These are phyloP conservation scores for Cadophora malorum DNA, from an alignment of 2,329 filamentous ascomycete species.

Conservation along the genomic window DNA sequence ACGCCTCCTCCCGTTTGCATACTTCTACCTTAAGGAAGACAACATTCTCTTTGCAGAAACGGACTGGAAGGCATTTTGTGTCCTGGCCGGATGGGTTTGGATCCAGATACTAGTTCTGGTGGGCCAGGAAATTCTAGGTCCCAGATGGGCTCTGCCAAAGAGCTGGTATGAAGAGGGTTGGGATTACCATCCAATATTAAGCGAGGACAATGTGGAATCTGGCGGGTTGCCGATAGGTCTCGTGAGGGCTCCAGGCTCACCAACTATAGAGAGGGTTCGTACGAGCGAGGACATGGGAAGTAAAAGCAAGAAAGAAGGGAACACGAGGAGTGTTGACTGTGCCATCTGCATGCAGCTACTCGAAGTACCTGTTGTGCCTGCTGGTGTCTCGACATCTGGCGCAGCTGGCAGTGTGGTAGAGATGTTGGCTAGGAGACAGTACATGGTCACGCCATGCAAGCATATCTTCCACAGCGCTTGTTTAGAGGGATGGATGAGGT, in stretches of 20 bases:
- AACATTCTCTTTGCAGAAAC: conserved; percentile 83
- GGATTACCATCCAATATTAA: conserved; percentile 92
- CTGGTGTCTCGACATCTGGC: conserved; percentile 51
- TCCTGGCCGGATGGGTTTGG: conserved; percentile 83
- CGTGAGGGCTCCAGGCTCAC: conserved; percentile 46
- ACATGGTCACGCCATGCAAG: conserved; percentile 97
- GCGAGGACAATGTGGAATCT: conserved; percentile 81
- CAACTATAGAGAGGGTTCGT: conserved; percentile 32
- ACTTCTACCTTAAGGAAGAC: conserved; percentile 79
- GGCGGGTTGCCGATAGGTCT: conserved; percentile 83
- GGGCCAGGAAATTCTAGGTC: conserved; percentile 84
- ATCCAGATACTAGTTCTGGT: conserved; percentile 80
- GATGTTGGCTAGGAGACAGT: conserved; percentile 79
- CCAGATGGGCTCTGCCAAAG: conserved; percentile 81
- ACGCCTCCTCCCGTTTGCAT: conserved; percentile 79
- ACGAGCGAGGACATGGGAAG: conserved; percentile 41
- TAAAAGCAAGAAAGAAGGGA: conserved; percentile 55
- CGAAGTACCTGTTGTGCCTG: conserved; percentile 81
- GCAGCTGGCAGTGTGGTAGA: conserved; percentile 61
- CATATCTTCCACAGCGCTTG: conserved; percentile 95
- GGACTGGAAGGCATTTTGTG: conserved; percentile 68
- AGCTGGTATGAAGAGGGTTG: conserved; percentile 77
- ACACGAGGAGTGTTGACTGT: conserved; percentile 74
- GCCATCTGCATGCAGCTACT: conserved; percentile 93
- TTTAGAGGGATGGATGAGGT: conserved; percentile 95